Percentiles rank a stretch among this genome's conserved stretches.
phyloP scores from a whole-genome alignment of 345 rosid genomes.

The Linum tenue region DNA sequence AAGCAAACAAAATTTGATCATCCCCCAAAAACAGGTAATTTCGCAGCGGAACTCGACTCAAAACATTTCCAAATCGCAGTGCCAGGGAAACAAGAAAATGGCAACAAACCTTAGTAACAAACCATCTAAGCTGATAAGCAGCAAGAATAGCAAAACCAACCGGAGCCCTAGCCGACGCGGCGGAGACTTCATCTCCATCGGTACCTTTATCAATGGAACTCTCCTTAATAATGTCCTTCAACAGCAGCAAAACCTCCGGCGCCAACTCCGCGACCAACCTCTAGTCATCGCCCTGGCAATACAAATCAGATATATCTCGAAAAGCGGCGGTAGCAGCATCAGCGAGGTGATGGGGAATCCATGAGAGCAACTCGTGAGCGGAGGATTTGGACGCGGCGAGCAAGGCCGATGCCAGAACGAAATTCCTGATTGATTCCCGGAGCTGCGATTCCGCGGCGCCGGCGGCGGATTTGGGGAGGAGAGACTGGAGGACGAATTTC shows the following conservation, averaged over 20 bases:
- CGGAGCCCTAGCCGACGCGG: constrained; percentile 61
- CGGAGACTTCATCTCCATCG: constrained; percentile 44
- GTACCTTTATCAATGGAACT: constrained; percentile 47
- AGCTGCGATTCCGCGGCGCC: constrained; percentile 15
- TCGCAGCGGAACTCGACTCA: background rate
- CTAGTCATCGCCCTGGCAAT: constrained; percentile 17
- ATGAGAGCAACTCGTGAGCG: constrained; percentile 49
- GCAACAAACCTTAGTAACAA: constrained; percentile 56
- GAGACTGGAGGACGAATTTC: constrained; percentile 44
- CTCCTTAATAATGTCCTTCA: constrained; percentile 56
- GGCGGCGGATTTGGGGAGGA: constrained; percentile 22
- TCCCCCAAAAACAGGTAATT: background rate
- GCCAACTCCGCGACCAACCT: constrained; percentile 42
- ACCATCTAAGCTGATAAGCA: constrained; percentile 78
- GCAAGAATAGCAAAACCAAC: constrained; percentile 58
- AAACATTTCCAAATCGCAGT: background rate
- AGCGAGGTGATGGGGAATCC: constrained; percentile 47
- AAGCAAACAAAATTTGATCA: constrained; percentile 8
- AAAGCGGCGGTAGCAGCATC: constrained; percentile 29
- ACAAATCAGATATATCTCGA: constrained; percentile 30
- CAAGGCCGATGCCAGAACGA: constrained; percentile 62
- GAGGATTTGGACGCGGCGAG: constrained; percentile 49
- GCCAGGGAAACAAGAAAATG: background rate
- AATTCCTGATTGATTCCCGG: constrained; percentile 27
- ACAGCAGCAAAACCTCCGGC: constrained; percentile 41